These are phyloP conservation scores for Rhodotorula sp. DNA, from an alignment of 1,284 basidiomycete genomes.

Conservation along the genomic window DNA sequence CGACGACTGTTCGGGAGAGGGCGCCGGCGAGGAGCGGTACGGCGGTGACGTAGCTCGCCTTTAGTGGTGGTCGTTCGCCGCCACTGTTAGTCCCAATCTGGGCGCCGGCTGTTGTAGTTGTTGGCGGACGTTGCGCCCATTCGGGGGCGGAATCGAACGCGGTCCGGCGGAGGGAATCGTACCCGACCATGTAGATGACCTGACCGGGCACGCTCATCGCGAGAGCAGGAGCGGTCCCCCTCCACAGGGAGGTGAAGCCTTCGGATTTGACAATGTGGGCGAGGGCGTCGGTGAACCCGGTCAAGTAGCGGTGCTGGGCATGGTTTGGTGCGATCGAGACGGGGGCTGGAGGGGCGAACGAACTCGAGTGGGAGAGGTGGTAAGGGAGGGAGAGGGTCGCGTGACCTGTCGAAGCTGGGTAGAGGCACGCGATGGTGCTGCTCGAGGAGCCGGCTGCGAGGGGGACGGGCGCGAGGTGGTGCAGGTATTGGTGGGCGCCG, in stretches of 20 bases:
- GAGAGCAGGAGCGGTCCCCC: slow-evolving; percentile 53
- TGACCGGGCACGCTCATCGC: slow-evolving; percentile 89
- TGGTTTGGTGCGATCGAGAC: slow-evolving; percentile 1
- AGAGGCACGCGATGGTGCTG: slow-evolving; percentile 30
- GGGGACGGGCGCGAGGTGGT: slow-evolving; percentile 14
- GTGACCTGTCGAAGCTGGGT: slow-evolving; percentile 25
- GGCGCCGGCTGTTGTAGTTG: background rate
- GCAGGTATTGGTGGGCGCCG: slow-evolving; percentile 1
- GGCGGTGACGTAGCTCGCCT: slow-evolving; percentile 51
- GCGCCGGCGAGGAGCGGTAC: slow-evolving; percentile 81
- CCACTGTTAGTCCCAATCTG: slow-evolving; percentile 46
- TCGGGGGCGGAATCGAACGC: slow-evolving; percentile 39
- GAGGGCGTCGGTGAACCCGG: slow-evolving; percentile 43
- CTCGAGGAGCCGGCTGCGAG: background rate
- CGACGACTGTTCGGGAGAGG: slow-evolving; percentile 74
- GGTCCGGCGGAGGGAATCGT: slow-evolving; percentile 74
- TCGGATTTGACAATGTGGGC: slow-evolving; percentile 42
- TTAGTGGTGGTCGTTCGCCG: background rate
- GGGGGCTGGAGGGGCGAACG: background rate
- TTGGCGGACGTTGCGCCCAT: slow-evolving; percentile 14
- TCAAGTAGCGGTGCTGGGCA: slow-evolving; percentile 4
- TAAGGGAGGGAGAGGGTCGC: slow-evolving; percentile 14
- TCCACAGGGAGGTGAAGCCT: slow-evolving; percentile 43
- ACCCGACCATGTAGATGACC: slow-evolving; percentile 93
- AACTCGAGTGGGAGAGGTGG: background rate